Evolutionary conservation across 805 yeast genomes (phyloP), one percentile per base, ranked within the genome.

Genomic region (Lachancea dasiensis): DNA sequence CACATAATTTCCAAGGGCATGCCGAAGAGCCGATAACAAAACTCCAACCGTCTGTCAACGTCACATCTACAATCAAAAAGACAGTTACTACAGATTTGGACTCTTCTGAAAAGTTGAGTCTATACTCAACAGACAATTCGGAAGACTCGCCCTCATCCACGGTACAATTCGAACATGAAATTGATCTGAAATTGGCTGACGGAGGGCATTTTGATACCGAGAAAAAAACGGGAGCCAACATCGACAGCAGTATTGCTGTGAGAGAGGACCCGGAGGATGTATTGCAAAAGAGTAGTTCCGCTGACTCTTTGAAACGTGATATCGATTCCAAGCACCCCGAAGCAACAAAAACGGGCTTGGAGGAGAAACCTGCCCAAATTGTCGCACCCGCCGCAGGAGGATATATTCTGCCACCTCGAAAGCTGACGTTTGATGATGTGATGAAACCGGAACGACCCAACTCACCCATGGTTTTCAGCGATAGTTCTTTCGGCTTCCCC

Each of bases 401-500:
- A 20, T 16, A 4, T 23, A 16, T 34, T 14, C 24, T 56, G n/a
- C 63, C 62, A 6, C 57, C 62, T 5, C 43, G 63, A 14, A 60
- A 61, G 45, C 44, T 63, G 14, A 60, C 64, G 6, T 56, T 61
- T 39, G 61, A 51, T 17, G 65, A 58, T 41, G 58, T 61, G 6
- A 48, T 55, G 16, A 62, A 67, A 36, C 56, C 67, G 0, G 49
- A 52, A 1, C 65, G 61, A 40, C 76, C 81, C 2, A 76, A 76
- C 48, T 75, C 76, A 17, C 78, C 80, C 2, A 62, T 76, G 20
- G 67, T 71, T 38, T 75, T 75, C 58, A 72, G 85, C 3, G 94
- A 83, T 48, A 81, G 90, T 19, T 90, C 94, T 2, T 83, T 84
- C 63, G 95, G 95, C 3, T 84, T 84, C 61, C 94, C 95, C 5